phyloP scores from a whole-genome alignment of 768 basidiomycete genomes.

The Collybiopsis luxurians region DNA sequence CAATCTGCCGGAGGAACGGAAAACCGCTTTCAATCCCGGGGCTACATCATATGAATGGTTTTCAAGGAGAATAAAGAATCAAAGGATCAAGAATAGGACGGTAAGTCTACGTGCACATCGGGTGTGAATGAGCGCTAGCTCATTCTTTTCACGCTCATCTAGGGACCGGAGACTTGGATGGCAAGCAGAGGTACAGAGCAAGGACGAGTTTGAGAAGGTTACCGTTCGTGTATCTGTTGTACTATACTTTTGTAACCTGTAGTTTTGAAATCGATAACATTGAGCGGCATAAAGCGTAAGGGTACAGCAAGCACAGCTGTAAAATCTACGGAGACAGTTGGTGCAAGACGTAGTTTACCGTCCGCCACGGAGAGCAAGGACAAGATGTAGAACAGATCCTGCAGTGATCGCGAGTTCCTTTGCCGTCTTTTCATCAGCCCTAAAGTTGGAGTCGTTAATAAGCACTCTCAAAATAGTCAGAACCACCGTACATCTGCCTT shows the following conservation, averaged over 20 bases:
- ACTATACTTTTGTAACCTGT: not conserved
- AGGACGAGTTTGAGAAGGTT: not conserved
- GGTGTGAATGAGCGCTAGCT: no score
- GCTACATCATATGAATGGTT: conserved; percentile 20
- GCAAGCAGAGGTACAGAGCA: conserved; percentile 19
- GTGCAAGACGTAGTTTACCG: conserved; percentile 37
- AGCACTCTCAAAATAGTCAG: not conserved
- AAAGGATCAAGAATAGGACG: conserved; percentile 17
- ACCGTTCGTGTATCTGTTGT: not conserved
- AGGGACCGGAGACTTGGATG: conserved; percentile 15
- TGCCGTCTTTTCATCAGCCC: conserved; percentile 90
- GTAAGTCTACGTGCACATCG: no score
- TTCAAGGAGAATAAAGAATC: conserved; percentile 18
- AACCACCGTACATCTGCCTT: conserved; percentile 77
- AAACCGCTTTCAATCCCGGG: conserved; percentile 16
- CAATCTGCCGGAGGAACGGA: conserved; percentile 16
- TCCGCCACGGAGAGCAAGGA: conserved; percentile 93
- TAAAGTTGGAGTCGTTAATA: conserved; percentile 25
- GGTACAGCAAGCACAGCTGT: not conserved
- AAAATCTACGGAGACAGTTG: not conserved
- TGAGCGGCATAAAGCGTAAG: not conserved
- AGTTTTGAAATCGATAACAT: not conserved
- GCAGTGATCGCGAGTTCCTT: conserved; percentile 80
- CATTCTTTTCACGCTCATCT: not conserved
- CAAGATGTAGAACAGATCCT: conserved; percentile 89